These are phyloP conservation scores for Lumnitzera littorea DNA, from an alignment of 345 rosid species.

Conservation along the genomic window DNA sequence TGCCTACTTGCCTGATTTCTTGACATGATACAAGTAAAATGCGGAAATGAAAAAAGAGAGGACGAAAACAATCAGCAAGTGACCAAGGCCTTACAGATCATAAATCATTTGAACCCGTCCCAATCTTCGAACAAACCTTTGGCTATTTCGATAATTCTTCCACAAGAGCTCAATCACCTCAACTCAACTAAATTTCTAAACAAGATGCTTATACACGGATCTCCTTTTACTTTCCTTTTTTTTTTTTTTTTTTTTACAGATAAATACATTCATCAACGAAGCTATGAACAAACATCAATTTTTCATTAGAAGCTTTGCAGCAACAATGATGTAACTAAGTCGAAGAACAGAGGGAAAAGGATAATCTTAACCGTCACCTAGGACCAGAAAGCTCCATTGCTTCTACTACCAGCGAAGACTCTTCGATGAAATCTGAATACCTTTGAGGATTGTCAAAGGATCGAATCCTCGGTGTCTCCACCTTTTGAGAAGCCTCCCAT, in stretches of 20 bases:
- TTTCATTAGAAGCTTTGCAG: neutral
- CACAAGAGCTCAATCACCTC: slow-evolving; percentile 7
- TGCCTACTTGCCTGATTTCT: too few species aligned
- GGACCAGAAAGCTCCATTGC: slow-evolving; percentile 99
- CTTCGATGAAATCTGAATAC: slow-evolving; percentile 81
- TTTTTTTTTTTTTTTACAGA: slow-evolving; percentile 5
- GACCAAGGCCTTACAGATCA: too few species aligned
- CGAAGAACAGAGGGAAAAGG: neutral
- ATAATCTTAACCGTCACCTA: slow-evolving; percentile 27
- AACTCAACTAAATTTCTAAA: slow-evolving; percentile 8
- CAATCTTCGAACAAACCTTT: neutral
- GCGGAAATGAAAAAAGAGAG: too few species aligned
- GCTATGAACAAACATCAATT: neutral
- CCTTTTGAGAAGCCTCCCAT: slow-evolving; percentile 43
- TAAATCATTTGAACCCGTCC: too few species aligned
- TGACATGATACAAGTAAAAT: too few species aligned
- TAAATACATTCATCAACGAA: slow-evolving; percentile 4
- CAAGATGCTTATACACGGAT: slow-evolving; percentile 8
- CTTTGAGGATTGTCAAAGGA: slow-evolving; percentile 33
- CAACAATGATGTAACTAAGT: neutral
- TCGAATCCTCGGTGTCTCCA: slow-evolving; percentile 45
- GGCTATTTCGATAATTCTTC: slow-evolving; percentile 2
- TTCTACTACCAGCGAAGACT: slow-evolving; percentile 82
- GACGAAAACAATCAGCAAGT: too few species aligned
- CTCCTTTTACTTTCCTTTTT: neutral